A percentile compares a stretch with the other conserved stretches of the same genome.
Conservation (phyloP, 139 green algal species). For the Closterium sp. region DNA sequence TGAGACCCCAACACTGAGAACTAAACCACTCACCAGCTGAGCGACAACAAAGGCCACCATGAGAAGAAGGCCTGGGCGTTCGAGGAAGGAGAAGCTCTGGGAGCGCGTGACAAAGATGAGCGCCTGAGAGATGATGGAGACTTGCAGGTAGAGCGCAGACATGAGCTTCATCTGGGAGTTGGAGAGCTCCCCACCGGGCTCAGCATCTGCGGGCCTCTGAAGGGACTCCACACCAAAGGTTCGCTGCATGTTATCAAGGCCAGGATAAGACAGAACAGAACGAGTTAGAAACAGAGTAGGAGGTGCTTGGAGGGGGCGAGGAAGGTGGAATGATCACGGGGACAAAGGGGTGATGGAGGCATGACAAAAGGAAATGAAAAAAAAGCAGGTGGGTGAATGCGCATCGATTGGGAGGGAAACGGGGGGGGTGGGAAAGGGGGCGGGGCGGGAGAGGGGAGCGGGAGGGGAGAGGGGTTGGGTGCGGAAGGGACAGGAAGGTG, state of each 20-base stretch:
- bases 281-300: not conserved
- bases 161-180: constrained; percentile 22
- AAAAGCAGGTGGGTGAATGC: no score
- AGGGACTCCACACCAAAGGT: constrained; percentile 36
- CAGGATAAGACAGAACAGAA: not conserved
- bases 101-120: constrained; percentile 53
- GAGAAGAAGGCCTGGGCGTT: constrained; percentile 38
- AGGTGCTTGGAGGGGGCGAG: not conserved
- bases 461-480: not conserved
- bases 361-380: no score
- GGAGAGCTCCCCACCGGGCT: not conserved
- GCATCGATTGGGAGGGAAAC: no score
- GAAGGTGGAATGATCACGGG: no score
- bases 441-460: no score
- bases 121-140: constrained; percentile 47
- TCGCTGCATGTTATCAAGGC: constrained; percentile 18
- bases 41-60: constrained; percentile 37
- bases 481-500: not conserved
- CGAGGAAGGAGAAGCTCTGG: constrained; percentile 45
- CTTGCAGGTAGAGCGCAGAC: constrained; percentile 47
- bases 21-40: constrained; percentile 28
- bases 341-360: no score
- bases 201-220: not conserved
- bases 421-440: no score
- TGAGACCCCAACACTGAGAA: no score